Conservation (phyloP, 2,329 filamentous ascomycete genomes). For the Canariomyces notabilis region DNA sequence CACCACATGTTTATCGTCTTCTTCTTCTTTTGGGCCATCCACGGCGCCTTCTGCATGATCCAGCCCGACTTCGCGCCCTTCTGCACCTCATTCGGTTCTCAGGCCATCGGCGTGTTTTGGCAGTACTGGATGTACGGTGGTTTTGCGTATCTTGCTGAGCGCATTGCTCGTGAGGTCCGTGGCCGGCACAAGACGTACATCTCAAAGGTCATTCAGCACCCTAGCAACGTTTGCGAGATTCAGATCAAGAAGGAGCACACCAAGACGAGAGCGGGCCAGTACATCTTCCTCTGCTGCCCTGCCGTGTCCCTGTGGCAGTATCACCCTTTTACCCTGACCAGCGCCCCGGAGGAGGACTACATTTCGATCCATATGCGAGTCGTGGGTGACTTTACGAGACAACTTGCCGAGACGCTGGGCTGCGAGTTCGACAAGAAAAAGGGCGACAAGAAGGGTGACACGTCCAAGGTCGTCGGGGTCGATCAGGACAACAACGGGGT, state of each 20-base stretch:
- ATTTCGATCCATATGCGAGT: conserved; percentile 82
- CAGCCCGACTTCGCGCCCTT: conserved; percentile 76
- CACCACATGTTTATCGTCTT: conserved; percentile 85
- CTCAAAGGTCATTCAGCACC: conserved; percentile 84
- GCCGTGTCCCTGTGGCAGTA: conserved; percentile 86
- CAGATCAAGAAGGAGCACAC: conserved; percentile 89
- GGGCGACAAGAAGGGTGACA: conserved; percentile 46
- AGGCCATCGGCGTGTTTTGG: conserved; percentile 74
- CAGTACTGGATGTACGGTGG: conserved; percentile 84
- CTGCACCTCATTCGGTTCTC: conserved; percentile 62
- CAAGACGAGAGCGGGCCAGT: conserved; percentile 75
- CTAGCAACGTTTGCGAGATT: conserved; percentile 83
- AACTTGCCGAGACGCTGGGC: conserved; percentile 64
- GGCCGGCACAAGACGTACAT: conserved; percentile 81
- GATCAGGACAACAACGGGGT: conserved; percentile 55
- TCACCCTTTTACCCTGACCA: conserved; percentile 81
- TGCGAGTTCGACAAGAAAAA: conserved; percentile 64
- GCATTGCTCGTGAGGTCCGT: conserved; percentile 70
- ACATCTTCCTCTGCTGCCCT: conserved; percentile 85
- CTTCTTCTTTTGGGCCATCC: conserved; percentile 87
- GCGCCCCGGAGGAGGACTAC: conserved; percentile 83
- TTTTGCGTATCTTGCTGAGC: conserved; percentile 74
- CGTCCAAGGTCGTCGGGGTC: conserved; percentile 66
- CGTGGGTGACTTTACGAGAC: conserved; percentile 75
- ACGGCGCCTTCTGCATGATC: conserved; percentile 88